phyloP scores from a whole-genome alignment of 495 filamentous ascomycete species.

The Xylaria intraflava region DNA sequence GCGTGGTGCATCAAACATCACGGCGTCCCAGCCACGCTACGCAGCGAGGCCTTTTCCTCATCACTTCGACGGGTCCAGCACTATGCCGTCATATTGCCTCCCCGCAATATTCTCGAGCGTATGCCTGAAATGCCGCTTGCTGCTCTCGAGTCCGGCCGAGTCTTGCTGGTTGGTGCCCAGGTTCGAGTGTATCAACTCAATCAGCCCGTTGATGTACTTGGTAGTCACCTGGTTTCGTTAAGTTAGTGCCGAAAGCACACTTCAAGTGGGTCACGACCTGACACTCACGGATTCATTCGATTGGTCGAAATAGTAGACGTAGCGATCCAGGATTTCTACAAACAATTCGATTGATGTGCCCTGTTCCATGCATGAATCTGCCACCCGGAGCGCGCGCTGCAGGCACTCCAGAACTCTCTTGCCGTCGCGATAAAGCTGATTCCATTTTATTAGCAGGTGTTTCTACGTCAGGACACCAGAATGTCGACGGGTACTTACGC shows the following conservation, averaged over 20 bases:
- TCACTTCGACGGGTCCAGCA: conserved; percentile 62
- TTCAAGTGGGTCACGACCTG: not conserved
- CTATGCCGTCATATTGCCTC: conserved; percentile 87
- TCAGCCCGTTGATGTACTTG: conserved; percentile 96
- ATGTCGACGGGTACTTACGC: conserved; percentile 48
- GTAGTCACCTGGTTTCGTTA: conserved; percentile 70
- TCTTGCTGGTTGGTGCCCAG: conserved; percentile 74
- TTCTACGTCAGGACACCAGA: not conserved
- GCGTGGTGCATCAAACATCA: not conserved
- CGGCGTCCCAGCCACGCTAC: not conserved
- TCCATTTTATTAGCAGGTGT: not conserved
- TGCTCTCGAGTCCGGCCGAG: conserved; percentile 70
- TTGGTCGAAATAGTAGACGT: conserved; percentile 99
- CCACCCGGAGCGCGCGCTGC: conserved; percentile 89
- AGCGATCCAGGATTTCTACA: conserved; percentile 95
- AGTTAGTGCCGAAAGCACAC: not conserved
- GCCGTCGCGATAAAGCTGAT: conserved; percentile 87
- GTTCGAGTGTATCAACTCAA: conserved; percentile 96
- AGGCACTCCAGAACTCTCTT: conserved; percentile 95
- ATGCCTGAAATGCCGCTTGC: conserved; percentile 85
- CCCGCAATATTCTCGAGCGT: conserved; percentile 88
- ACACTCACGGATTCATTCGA: conserved; percentile 86
- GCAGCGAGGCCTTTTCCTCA: not conserved
- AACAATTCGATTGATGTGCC: conserved; percentile 95
- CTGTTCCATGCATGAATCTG: conserved; percentile 99